Conservation (phyloP, 1,284 basidiomycete species). For the Melampsora larici-populina region DNA sequence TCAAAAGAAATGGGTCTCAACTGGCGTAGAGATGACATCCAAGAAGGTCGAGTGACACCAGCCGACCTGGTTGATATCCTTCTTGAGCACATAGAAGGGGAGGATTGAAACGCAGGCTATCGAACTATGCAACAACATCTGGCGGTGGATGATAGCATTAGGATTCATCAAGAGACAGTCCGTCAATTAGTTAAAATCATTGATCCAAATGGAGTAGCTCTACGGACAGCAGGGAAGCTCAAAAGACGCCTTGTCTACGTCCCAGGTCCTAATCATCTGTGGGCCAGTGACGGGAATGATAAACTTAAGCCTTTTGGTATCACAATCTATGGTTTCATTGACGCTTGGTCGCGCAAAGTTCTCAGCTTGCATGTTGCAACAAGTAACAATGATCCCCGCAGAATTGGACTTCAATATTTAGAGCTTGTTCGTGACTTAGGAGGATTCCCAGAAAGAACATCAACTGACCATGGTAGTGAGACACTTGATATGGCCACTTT, state of each 20-base stretch:
- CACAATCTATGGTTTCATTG: no score
- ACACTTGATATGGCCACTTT: neutral
- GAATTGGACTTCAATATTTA: neutral
- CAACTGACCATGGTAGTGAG: neutral
- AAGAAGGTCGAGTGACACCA: neutral
- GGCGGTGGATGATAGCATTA: neutral
- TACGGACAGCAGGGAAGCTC: neutral
- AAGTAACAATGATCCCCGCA: neutral
- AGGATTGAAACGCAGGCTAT: neutral
- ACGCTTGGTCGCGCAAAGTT: no score
- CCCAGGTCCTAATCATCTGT: neutral
- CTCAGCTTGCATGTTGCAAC: neutral
- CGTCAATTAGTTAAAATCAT: neutral
- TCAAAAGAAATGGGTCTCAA: neutral
- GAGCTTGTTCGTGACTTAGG: neutral
- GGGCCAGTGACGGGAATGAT: constrained; percentile 6
- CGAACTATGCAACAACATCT: neutral
- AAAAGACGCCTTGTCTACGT: neutral
- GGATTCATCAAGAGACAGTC: neutral
- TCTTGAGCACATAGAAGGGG: no score
- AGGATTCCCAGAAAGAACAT: neutral
- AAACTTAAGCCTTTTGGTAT: no score
- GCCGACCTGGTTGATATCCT: neutral
- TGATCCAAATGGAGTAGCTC: neutral
- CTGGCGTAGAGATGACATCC: neutral